Evolutionary conservation across 2,329 filamentous ascomycete genomes (phyloP).

Genomic region (Sphaerulina musiva): DNA sequence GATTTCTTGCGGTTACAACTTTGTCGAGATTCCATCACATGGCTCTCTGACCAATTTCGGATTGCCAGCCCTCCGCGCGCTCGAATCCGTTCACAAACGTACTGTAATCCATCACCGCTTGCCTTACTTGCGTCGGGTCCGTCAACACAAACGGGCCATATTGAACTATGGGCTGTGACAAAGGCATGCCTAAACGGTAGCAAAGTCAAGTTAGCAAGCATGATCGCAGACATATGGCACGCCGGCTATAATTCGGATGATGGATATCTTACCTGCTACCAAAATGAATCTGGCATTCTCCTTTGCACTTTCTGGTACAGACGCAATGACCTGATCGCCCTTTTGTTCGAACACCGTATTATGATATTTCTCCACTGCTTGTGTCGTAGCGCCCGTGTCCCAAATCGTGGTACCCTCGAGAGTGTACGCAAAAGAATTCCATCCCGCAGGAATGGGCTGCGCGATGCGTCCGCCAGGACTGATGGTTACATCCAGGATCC

Average conservation of each 20-base stretch:
- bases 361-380: constrained; percentile 62
- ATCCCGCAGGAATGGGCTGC: constrained; percentile 69
- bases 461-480: constrained; percentile 69
- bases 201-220: too few species aligned
- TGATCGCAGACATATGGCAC: too few species aligned
- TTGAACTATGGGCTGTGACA: constrained; percentile 74
- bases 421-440: constrained; percentile 86
- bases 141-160: constrained; percentile 81
- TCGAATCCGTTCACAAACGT: constrained; percentile 71
- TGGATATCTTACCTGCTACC: constrained; percentile 53
- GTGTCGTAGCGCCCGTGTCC: constrained; percentile 48
- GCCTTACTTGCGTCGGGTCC: constrained; percentile 63
- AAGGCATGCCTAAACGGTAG: constrained; percentile 46
- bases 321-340: constrained; percentile 68
- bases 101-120: constrained; percentile 72
- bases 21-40: constrained; percentile 16
- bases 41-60: constrained; percentile 80
- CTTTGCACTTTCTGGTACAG: constrained; percentile 60
- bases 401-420: constrained; percentile 66
- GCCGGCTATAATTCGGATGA: too few species aligned
- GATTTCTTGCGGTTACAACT: neutral
- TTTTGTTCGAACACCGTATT: constrained; percentile 81
- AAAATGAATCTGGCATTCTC: constrained; percentile 58
- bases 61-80: constrained; percentile 69
- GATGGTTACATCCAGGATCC: constrained; percentile 79